These are phyloP conservation scores for Cordia subcordata DNA, from an alignment of 257 asterid species.

Conservation along the genomic window DNA sequence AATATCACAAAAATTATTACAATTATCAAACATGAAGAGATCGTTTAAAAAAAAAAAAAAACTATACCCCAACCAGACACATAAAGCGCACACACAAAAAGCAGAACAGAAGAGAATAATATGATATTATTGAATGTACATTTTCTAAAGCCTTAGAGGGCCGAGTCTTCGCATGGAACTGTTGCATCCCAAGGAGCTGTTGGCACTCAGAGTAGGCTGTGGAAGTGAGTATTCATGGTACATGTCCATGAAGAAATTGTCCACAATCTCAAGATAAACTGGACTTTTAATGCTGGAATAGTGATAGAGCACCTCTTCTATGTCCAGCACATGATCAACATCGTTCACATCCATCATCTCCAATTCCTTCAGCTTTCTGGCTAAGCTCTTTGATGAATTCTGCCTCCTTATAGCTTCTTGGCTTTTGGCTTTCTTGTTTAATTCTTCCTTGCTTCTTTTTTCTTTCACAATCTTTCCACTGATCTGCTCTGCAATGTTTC, in stretches of 20 bases:
- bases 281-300: conserved; percentile 69
- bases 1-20: no score
- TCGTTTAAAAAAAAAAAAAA: no score
- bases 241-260: conserved; percentile 59
- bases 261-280: conserved; percentile 52
- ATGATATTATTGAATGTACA: no score
- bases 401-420: conserved; percentile 16
- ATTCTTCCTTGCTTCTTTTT: conserved; percentile 23
- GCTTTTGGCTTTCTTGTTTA: conserved; percentile 19
- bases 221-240: conserved; percentile 36
- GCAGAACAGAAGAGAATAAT: no score
- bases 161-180: conserved; percentile 58
- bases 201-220: conserved; percentile 30
- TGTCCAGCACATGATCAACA: conserved; percentile 61
- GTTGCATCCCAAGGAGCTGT: conserved; percentile 43
- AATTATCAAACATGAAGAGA: no score
- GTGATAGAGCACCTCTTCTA: conserved; percentile 75
- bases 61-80: no score
- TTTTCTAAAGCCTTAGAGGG: conserved; percentile 58
- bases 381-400: conserved; percentile 22
- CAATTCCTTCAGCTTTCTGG: conserved; percentile 54
- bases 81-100: no score
- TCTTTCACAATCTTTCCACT: conserved; percentile 15
- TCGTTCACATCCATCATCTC: conserved; percentile 69
- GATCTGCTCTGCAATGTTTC: conserved; percentile 23